phyloP scores from a whole-genome alignment of 805 yeast genomes.

The Wickerhamiella azymoides region DNA sequence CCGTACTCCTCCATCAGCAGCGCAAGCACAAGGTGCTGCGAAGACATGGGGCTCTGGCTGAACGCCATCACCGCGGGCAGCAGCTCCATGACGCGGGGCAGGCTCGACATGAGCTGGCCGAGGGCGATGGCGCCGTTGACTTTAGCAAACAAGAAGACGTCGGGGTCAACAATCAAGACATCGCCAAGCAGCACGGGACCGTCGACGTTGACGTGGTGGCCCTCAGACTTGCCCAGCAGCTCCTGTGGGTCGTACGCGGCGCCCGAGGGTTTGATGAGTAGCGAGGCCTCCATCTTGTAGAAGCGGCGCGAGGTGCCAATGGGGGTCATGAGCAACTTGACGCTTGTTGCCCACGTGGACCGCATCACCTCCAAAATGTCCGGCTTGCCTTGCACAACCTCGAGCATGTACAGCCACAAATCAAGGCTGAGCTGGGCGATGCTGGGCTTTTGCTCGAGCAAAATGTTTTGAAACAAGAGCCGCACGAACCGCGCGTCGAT shows the following conservation, averaged over 20 bases:
- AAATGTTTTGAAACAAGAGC: conserved; percentile 68
- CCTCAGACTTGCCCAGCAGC: conserved; percentile 11
- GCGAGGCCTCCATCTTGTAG: conserved; percentile 66
- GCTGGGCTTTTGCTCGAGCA: conserved; percentile 75
- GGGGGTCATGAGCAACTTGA: conserved; percentile 72
- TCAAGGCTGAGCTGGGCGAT: conserved; percentile 49
- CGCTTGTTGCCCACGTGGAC: conserved; percentile 31
- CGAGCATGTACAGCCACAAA: conserved; percentile 46
- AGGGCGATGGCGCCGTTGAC: conserved; percentile 60
- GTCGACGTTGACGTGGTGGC: conserved; percentile 58
- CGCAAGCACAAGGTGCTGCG: conserved; percentile 63
- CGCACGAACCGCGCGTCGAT: conserved; percentile 60
- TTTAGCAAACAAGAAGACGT: conserved; percentile 60
- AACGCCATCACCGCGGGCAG: conserved; percentile 20
- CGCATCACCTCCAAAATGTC: conserved; percentile 1
- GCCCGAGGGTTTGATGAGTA: conserved; percentile 72
- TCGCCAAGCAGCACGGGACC: conserved; percentile 89
- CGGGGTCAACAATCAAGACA: conserved; percentile 67
- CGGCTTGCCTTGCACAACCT: conserved; percentile 1
- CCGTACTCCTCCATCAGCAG: conserved; percentile 54
- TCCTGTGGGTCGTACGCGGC: conserved; percentile 22
- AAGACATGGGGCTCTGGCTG: conserved; percentile 52
- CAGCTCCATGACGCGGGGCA: background rate
- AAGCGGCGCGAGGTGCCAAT: conserved; percentile 84
- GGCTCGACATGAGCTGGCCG: conserved; percentile 35